A percentile compares a stretch with the other conserved stretches of the same genome.
These are phyloP conservation scores for Xerocomus nothofagi DNA, from an alignment of 1,284 basidiomycete genomes.

Conservation along the genomic window DNA sequence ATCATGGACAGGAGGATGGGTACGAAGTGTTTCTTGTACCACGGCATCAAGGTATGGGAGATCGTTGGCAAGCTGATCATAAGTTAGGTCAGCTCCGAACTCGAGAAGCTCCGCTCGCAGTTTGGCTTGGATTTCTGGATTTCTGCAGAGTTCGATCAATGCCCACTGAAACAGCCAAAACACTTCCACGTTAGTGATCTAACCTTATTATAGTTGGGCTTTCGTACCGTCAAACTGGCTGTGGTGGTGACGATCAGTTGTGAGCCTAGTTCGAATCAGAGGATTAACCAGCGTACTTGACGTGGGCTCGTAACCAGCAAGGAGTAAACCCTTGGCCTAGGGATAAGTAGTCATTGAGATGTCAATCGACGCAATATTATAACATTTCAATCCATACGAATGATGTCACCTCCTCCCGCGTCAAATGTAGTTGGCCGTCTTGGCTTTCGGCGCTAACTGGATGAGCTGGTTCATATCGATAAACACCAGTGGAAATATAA, in stretches of 20 bases:
- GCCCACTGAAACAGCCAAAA: constrained; percentile 28
- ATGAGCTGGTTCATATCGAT: background rate
- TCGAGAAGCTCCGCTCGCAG: constrained; percentile 30
- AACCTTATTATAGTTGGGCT: background rate
- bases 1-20: constrained; percentile 29
- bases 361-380: background rate
- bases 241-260: background rate
- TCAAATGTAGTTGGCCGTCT: constrained; percentile 8
- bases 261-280: background rate
- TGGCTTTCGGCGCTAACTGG: constrained; percentile 22
- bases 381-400: constrained; percentile 13
- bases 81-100: constrained; percentile 24
- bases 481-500: background rate
- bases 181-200: background rate
- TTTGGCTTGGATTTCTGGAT: constrained; percentile 26
- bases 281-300: constrained; percentile 27
- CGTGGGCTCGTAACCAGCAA: constrained; percentile 34
- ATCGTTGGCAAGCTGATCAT: constrained; percentile 26
- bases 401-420: constrained; percentile 23
- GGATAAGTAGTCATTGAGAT: background rate
- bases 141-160: constrained; percentile 31
- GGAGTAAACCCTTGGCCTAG: constrained; percentile 29
- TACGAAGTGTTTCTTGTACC: constrained; percentile 30
- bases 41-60: constrained; percentile 33
- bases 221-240: constrained; percentile 29